Evolutionary conservation across 2,329 filamentous ascomycete species (phyloP).

Genomic region (Trichoderma pleuroti): DNA sequence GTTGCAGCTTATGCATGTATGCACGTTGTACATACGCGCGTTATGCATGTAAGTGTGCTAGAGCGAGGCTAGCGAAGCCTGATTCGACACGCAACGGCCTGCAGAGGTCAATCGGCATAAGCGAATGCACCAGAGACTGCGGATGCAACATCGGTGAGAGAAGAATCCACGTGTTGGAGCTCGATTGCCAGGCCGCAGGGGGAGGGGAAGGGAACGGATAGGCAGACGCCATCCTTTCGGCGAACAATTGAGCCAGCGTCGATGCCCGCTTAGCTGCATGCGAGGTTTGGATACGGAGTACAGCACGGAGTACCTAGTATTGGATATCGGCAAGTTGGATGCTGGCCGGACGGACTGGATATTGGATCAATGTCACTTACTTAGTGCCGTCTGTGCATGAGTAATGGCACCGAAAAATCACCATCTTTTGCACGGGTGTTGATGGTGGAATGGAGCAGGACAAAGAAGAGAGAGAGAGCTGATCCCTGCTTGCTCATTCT

Average conservation of each 20-base stretch:
- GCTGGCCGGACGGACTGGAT: neutral
- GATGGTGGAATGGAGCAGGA: neutral
- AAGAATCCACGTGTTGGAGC: slow-evolving; percentile 6
- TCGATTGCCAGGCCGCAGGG: neutral
- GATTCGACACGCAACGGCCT: neutral
- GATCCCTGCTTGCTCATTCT: no score
- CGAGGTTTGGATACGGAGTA: neutral
- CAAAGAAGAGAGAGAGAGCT: neutral
- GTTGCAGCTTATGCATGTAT: neutral
- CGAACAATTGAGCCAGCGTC: neutral
- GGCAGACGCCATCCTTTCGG: slow-evolving; percentile 4
- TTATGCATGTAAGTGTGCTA: slow-evolving; percentile 11
- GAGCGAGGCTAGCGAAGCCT: neutral
- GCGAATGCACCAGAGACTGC: slow-evolving; percentile 11
- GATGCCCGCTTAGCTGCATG: neutral
- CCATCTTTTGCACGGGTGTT: neutral
- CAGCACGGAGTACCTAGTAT: no score
- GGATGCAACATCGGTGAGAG: slow-evolving; percentile 15
- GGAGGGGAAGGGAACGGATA: neutral
- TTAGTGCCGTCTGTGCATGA: neutral
- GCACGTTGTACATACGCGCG: neutral
- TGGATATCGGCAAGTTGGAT: neutral
- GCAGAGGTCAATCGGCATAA: neutral
- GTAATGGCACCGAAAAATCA: neutral
- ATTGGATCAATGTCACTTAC: no score